Evolutionary conservation across 2,329 filamentous ascomycete species (phyloP).

Genomic region (Penicillium sp.): DNA sequence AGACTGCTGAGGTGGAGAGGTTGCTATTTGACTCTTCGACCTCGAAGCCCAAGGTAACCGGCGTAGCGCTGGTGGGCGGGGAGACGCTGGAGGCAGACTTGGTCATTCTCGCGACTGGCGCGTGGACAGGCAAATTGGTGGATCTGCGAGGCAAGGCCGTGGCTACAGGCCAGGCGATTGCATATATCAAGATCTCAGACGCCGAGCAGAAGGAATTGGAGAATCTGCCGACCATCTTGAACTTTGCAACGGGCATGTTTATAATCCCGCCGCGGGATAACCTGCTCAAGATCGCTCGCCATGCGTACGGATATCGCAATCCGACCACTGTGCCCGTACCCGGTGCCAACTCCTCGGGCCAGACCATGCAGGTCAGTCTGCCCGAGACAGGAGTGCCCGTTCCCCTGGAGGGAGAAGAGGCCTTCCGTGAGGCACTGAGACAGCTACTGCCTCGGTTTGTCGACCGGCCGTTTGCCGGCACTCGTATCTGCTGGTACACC

Average conservation of each 20-base stretch:
- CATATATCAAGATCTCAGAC: conserved; percentile 72
- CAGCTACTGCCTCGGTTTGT: conserved; percentile 64
- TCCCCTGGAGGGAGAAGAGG: conserved; percentile 60
- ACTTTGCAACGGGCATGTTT: conserved; percentile 55
- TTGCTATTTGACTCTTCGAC: conserved; percentile 32
- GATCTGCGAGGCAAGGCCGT: conserved; percentile 75
- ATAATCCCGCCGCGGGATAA: conserved; percentile 57
- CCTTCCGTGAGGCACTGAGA: conserved; percentile 62
- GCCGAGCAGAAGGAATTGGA: conserved; percentile 68
- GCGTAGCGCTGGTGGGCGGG: conserved; percentile 56
- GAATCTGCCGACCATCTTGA: conserved; percentile 65
- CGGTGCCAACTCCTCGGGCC: conserved; percentile 15
- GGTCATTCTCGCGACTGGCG: conserved; percentile 79
- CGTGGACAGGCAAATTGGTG: conserved; percentile 79
- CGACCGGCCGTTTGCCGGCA: conserved; percentile 62
- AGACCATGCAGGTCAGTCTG: conserved; percentile 42
- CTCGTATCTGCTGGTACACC: conserved; percentile 73
- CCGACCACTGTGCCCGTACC: conserved; percentile 38
- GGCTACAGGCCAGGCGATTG: conserved; percentile 80
- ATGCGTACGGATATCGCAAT: conserved; percentile 67
- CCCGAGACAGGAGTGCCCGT: conserved; percentile 41
- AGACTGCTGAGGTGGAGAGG: conserved; percentile 38
- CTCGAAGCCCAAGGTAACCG: conserved; percentile 48
- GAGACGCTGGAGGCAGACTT: conserved; percentile 65
- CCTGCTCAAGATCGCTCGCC: conserved; percentile 69